Percentiles rank a stretch among this genome's conserved stretches.
Conservation (phyloP, 108 stramenopile genomes). For the Mediolabrus comicus region DNA sequence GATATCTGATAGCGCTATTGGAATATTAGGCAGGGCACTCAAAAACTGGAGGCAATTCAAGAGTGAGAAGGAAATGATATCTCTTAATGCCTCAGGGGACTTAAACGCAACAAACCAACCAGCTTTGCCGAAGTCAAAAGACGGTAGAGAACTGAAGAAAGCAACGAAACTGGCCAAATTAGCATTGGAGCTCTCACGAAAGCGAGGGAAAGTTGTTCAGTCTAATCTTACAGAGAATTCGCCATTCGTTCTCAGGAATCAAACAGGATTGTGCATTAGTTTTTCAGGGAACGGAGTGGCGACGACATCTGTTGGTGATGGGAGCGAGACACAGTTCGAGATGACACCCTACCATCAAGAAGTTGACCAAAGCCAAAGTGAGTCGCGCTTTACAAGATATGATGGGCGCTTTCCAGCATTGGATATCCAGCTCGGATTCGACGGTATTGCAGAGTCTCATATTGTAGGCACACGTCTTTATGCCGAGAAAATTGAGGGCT, state of each 20-base stretch:
- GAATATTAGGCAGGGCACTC: constrained; percentile 9
- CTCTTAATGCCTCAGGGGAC: background rate
- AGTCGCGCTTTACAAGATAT: constrained; percentile 41
- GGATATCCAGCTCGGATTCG: constrained; percentile 50
- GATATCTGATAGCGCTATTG: constrained; percentile 18
- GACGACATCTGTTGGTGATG: constrained; percentile 37
- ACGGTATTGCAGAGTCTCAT: background rate
- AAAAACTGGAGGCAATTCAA: constrained; percentile 8
- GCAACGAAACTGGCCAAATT: constrained; percentile 50
- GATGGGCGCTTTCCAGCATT: constrained; percentile 59
- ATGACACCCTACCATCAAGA: constrained; percentile 37
- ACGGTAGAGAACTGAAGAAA: constrained; percentile 34
- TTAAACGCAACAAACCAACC: background rate
- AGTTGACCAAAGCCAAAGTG: background rate
- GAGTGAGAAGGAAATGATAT: background rate
- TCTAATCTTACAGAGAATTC: constrained; percentile 1
- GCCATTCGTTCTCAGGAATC: constrained; percentile 68
- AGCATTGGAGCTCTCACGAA: constrained; percentile 15
- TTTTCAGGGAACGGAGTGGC: constrained; percentile 25
- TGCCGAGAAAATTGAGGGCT: constrained; percentile 44
- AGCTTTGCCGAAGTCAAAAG: background rate
- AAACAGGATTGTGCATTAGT: constrained; percentile 55
- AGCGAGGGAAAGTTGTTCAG: constrained; percentile 12
- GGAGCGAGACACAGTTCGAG: constrained; percentile 56
- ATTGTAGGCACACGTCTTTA: constrained; percentile 14